Evolutionary conservation across 2,329 filamentous ascomycete species (phyloP).

Genomic region (Fusarium pseudograminearum): DNA sequence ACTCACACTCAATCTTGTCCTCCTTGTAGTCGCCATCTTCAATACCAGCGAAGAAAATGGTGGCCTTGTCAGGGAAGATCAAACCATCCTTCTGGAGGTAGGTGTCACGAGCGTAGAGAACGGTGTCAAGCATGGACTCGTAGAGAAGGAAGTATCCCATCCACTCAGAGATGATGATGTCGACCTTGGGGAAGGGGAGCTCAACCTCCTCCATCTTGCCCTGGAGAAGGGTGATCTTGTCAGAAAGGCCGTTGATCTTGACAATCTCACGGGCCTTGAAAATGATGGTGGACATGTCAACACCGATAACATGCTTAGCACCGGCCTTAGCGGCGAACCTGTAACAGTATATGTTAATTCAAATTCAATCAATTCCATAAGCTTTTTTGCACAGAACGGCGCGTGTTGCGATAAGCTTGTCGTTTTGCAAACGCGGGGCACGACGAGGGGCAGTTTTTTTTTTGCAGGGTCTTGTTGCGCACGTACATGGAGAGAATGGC

Average conservation of each 20-base stretch:
- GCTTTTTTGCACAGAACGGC: not conserved
- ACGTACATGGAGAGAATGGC: constrained; percentile 97
- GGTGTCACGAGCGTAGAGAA: constrained; percentile 93
- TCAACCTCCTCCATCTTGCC: constrained; percentile 99
- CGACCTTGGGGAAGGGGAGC: constrained; percentile 93
- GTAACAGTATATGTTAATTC: constrained; percentile 25
- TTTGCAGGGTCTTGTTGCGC: constrained; percentile 18
- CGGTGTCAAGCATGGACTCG: constrained; percentile 98
- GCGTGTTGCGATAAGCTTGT: constrained; percentile 1
- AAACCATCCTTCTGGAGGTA: constrained; percentile 88
- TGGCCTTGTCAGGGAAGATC: constrained; percentile 99
- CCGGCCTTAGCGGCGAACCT: constrained; percentile 98
- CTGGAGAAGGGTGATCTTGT: constrained; percentile 97
- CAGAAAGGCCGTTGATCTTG: constrained; percentile 86
- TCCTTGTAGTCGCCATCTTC: constrained; percentile 99
- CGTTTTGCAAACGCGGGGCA: constrained; percentile 35
- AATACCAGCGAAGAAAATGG: constrained; percentile 95
- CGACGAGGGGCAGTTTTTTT: constrained; percentile 23
- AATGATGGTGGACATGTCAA: constrained; percentile 99
- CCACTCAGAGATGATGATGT: constrained; percentile 99
- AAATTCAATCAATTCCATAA: constrained; percentile 7
- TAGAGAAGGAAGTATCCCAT: constrained; percentile 99
- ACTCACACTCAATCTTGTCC: constrained; percentile 98
- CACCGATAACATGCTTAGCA: constrained; percentile 97
- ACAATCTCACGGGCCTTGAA: constrained; percentile 98